phyloP scores from a whole-genome alignment of 805 yeast genomes.

The Huiozyma naganishii region DNA sequence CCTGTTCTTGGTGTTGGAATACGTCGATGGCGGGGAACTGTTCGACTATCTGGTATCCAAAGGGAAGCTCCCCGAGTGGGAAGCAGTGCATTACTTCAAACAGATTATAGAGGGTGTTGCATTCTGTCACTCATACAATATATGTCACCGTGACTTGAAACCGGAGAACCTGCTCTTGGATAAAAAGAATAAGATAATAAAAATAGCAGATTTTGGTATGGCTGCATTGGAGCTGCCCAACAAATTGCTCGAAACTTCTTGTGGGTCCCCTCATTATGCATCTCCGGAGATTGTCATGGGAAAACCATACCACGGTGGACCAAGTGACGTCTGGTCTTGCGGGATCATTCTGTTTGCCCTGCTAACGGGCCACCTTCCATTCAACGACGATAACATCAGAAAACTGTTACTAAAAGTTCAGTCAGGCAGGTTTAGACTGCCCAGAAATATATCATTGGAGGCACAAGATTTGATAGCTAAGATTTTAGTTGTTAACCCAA shows the following conservation, averaged over 20 bases:
- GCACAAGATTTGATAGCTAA: constrained; percentile 55
- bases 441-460: constrained; percentile 47
- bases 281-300: constrained; percentile 82
- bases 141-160: constrained; percentile 73
- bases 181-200: constrained; percentile 49
- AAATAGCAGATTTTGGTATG: constrained; percentile 84
- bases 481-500: constrained; percentile 65
- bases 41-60: constrained; percentile 60
- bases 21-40: constrained; percentile 82
- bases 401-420: constrained; percentile 63
- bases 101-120: constrained; percentile 72
- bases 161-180: constrained; percentile 72
- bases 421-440: constrained; percentile 66
- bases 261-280: constrained; percentile 85
- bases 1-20: constrained; percentile 65
- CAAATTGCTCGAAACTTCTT: constrained; percentile 62
- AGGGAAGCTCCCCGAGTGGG: constrained; percentile 62
- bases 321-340: constrained; percentile 83
- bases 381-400: constrained; percentile 73
- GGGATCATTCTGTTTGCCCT: constrained; percentile 75
- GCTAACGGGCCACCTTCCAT: constrained; percentile 71
- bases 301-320: constrained; percentile 68
- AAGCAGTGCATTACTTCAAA: constrained; percentile 65
- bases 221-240: constrained; percentile 72
- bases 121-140: constrained; percentile 71